Evolutionary conservation across 1,284 basidiomycete species (phyloP).

Genomic region (Xanthoconium separans): DNA sequence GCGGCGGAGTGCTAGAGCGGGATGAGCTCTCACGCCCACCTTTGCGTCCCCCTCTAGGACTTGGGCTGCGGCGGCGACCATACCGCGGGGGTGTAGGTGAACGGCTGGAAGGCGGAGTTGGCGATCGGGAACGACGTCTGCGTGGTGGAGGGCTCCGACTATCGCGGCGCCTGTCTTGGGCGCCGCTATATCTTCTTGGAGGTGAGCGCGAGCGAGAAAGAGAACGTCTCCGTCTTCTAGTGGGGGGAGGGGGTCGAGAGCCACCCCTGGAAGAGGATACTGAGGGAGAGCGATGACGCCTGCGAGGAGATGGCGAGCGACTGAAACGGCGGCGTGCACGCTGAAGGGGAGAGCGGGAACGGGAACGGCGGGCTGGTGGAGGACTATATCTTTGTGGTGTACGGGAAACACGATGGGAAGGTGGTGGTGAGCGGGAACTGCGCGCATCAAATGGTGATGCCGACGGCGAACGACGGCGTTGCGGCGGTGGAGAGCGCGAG

Average conservation of each 20-base stretch:
- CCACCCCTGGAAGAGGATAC: conserved; percentile 27
- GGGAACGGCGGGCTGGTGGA: conserved; percentile 25
- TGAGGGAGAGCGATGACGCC: conserved; percentile 37
- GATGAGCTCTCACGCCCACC: conserved; percentile 27
- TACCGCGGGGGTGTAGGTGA: conserved; percentile 40
- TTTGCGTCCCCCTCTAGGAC: conserved; percentile 35
- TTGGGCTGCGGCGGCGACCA: conserved; percentile 35
- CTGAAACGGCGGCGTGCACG: conserved; percentile 27
- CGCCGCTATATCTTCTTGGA: conserved; percentile 43
- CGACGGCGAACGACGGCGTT: conserved; percentile 33
- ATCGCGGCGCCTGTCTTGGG: conserved; percentile 39
- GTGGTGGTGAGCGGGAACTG: conserved; percentile 47
- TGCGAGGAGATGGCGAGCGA: conserved; percentile 35
- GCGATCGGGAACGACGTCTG: conserved; percentile 48
- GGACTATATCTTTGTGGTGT: conserved; percentile 25
- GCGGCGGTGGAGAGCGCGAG: conserved; percentile 39
- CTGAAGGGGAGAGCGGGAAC: conserved; percentile 31
- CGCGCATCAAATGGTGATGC: conserved; percentile 34
- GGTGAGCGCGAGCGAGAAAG: conserved; percentile 41
- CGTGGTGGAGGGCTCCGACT: conserved; percentile 61
- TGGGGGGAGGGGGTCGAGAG: conserved; percentile 39
- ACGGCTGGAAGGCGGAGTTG: conserved; percentile 38
- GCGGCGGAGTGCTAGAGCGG: conserved; percentile 28
- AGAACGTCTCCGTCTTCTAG: conserved; percentile 42
- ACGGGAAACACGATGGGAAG: conserved; percentile 35